Base-by-base conservation (phyloP, 768 basidiomycete species). In the Crassisporium funariophilum region DNA sequence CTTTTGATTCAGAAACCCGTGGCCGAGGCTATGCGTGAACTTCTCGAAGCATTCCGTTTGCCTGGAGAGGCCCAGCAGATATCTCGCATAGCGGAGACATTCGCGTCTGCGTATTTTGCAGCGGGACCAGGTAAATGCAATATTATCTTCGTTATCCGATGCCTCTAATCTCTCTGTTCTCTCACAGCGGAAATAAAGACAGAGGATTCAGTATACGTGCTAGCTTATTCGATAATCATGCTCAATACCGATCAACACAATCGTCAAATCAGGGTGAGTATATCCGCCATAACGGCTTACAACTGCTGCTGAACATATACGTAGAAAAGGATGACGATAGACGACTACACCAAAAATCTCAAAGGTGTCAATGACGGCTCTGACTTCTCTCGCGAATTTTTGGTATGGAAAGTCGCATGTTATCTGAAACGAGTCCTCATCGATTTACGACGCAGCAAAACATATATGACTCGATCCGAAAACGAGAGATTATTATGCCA, bases 21-120 rank as follows among this genome's bases (percentile, higher is more conserved):
- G 50, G 94, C 92, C 12, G 97, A 99, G 50, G 95, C 94, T 1
- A 86, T 99, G 87, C 83, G 97, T 17, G 94, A 98, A 61, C 70
- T 98, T 47, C 75, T 99, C 8, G 97, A 98, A 62, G 76, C 84
- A 5, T 98, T 99, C 74, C 81, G 97, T 46, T 75, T 99, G 29
- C 97, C 97, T 1, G 97, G 97, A 42, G 97, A 99, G 62, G 61
- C 91, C 5, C 95, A 98, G 60, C 97, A 97, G 53, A 99, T 99
- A 51, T 71, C 80, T 15, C 79, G 95, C 4, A 97, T 99, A 37
- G 91, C 97, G 4, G 95, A 97, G 64, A 91, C 86, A 1, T 99
- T 98, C 64, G 94, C 97, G 1, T 81, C 91, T 16, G 80, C 83
- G 29, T 98, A 95, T 65, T 92, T 95, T 64, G 86, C 90, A 3